Evolutionary conservation across 148 eudicot species (phyloP), one percentile per base, ranked within the genome.

Genomic region (Camellia granthamiana): DNA sequence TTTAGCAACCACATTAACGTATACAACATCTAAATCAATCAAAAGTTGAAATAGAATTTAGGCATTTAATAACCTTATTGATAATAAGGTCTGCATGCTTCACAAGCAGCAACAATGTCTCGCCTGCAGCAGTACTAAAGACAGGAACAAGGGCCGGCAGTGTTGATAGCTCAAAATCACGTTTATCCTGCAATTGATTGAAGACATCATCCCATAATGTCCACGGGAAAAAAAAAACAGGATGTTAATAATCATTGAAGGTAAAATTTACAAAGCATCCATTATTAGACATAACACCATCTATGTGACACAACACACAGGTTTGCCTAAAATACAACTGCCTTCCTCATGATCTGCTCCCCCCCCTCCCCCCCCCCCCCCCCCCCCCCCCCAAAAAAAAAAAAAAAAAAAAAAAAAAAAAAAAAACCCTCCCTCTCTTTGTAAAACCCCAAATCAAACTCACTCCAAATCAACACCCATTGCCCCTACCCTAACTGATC

Each of bases 101-200:
- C 87, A 96, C 90, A 77, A 96, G 93, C 62, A 96, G 86, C 83
- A 96, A 86, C 80, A 96, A 80, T 56, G 98, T 91, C 77, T 96
- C 99, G 61, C 99, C 99, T 47, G 93, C 80, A 81, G 99, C 99
- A 74, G 92, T 88, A 75, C 81, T 90, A 69, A 96, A 82, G 82
- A 93, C 99, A 84, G 99, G 98, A 69, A 91, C 90, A 85, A 93
- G 99, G 76, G 97, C 97, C n/a, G 99, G 99, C 74, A 96, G 79
- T 47, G 99, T 96, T 79, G 99, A 93, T 78, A 91, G 81, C 89
- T 90, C 99, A 89, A 96, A 96, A 84, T 96, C 99, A 84, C 78
- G 79, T 89, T 88, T 96, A 79, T 96, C 99, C 99, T 96, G 87
- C 87, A 91, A 42, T 15, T 62, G 6, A 65, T 61, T 54, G 60